Base-by-base conservation (phyloP, 257 asterid genomes). In the Catharanthus roseus region DNA sequence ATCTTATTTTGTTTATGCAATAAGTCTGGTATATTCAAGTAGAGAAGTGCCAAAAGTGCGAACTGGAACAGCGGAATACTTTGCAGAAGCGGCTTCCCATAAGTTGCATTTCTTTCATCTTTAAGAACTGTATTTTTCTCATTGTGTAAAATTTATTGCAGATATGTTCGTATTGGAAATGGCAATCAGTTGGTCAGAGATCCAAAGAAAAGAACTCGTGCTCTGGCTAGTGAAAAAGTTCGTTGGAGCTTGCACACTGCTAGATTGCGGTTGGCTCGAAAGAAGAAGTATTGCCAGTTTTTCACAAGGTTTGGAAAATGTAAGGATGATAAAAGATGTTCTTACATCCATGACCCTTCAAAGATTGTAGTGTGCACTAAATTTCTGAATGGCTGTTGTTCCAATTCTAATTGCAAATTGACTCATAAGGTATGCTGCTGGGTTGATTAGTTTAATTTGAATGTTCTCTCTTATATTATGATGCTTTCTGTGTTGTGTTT, bases 231-330 rank as follows among this genome's bases (percentile, higher is more conserved):
- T 38, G 96, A 95, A 87, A 95, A 86, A 75, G 96, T 95, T 65
- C 88, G 96, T 44, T 88, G 97, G 99, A 95, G 97, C 79, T 84
- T 95, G 83, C 97, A 90, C 76, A 91, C 96, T 80, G 97, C 96
- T 58, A 82, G 97, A 73, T 75, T 91, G 82, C 88, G 95, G 72
- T 79, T 92, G 93, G 93, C 91, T 70, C 85, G 86, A 78, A 91
- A 88, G 89, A 93, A 74, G 73, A 87, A 73, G 78, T 91, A 86
- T 78, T 95, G 97, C 80, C 99, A 88, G 82, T 95, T 91, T 68
- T 95, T 91, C 69, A 91, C 97, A 10, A 91, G 90, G 85, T 95
- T 84, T 77, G 99, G 99, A 45, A 89, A 87, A 71, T 89, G 97
- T 91, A 89, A 91, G 88, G 96, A 87, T 68, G 93, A 82, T 74